Evolutionary conservation across 208 protist species (phyloP).

Genomic region (Histomonas meleagridis): DNA sequence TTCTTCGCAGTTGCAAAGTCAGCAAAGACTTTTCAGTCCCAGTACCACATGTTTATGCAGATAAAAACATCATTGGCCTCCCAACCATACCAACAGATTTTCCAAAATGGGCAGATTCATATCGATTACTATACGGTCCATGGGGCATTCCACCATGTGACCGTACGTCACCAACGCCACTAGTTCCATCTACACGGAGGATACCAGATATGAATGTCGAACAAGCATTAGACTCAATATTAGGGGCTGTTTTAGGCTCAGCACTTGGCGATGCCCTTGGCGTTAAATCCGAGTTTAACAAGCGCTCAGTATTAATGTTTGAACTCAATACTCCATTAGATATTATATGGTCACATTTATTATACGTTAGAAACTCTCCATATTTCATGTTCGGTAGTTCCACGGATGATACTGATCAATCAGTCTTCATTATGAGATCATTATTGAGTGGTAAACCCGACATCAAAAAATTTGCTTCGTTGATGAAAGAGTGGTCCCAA

Average conservation of each 20-base stretch:
- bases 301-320: too few relatives aligned
- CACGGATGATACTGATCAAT: slow-evolving; percentile 9
- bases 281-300: neutral
- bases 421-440: slow-evolving; percentile 19
- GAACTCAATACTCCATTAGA: neutral
- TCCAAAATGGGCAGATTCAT: neutral
- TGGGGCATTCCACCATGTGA: neutral
- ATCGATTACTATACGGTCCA: neutral
- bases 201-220: neutral
- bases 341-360: slow-evolving; percentile 20
- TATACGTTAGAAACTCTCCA: too few relatives aligned
- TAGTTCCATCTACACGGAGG: too few relatives aligned
- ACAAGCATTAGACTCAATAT: neutral
- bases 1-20: neutral
- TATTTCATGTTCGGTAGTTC: neutral
- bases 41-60: neutral
- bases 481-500: neutral
- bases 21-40: neutral
- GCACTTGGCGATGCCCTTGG: neutral
- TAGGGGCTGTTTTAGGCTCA: neutral
- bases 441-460: neutral
- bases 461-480: neutral
- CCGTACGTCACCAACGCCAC: too few relatives aligned
- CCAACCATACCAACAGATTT: neutral
- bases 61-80: neutral